A percentile compares a stretch with the other conserved stretches of the same genome.
Conservation (phyloP, 108 stramenopile genomes). For the Cylindrotheca closterium region DNA sequence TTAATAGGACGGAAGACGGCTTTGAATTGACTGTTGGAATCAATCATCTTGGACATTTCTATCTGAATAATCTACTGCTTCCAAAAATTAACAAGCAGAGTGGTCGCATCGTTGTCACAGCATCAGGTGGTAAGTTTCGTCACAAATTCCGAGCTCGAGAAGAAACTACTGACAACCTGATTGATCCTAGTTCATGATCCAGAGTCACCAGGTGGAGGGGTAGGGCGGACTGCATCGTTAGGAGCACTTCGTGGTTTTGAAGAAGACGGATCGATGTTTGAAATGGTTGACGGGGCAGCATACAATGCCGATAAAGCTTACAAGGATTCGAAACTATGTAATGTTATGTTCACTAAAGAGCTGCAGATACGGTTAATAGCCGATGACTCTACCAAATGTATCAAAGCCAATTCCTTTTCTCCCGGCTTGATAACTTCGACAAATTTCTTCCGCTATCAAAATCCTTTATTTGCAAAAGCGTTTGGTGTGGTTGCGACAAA, state of each 20-base stretch:
- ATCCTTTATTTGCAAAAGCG: conserved; percentile 73
- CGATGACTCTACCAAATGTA: conserved; percentile 32
- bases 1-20: conserved; percentile 62
- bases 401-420: conserved; percentile 71
- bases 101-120: conserved; percentile 79
- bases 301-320: conserved; percentile 91
- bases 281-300: conserved; percentile 84
- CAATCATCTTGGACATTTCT: conserved; percentile 97
- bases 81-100: conserved; percentile 39
- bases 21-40: conserved; percentile 76
- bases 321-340: conserved; percentile 88
- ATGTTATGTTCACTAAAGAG: conserved; percentile 84
- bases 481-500: conserved; percentile 18
- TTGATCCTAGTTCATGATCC: conserved; percentile 95
- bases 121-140: conserved; percentile 36
- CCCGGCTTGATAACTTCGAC: conserved; percentile 84
- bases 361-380: conserved; percentile 57
- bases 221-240: conserved; percentile 70
- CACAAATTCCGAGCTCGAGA: no score
- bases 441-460: conserved; percentile 87
- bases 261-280: conserved; percentile 50
- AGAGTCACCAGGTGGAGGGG: conserved; percentile 77
- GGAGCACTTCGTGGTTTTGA: conserved; percentile 80
- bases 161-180: no score
- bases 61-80: conserved; percentile 78